Evolutionary conservation across 208 protist species (phyloP).

Genomic region (Leishmania turanica): DNA sequence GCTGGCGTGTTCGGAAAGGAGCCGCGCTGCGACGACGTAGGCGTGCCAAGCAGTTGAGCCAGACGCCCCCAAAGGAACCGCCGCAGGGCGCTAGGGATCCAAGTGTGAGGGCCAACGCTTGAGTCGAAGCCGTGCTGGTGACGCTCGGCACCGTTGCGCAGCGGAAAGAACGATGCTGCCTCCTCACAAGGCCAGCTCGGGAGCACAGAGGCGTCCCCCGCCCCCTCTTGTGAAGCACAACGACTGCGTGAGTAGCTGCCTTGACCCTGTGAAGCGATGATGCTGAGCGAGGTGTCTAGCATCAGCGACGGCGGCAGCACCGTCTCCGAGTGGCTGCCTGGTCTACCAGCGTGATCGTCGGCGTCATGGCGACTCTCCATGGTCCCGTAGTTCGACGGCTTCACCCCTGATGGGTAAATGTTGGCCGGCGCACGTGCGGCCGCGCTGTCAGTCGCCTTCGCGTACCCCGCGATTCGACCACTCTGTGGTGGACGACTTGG

Average conservation of each 20-base stretch:
- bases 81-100: background rate
- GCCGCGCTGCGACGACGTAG: background rate
- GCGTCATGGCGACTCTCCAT: background rate
- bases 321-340: background rate
- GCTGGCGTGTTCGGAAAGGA: background rate
- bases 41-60: background rate
- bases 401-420: background rate
- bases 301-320: background rate
- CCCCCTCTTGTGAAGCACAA: background rate
- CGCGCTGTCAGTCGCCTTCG: background rate
- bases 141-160: background rate
- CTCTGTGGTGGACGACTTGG: background rate
- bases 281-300: conserved; percentile 16
- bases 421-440: background rate
- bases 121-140: background rate
- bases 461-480: background rate
- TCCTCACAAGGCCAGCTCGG: background rate
- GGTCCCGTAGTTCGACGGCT: conserved; percentile 13
- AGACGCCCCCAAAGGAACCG: background rate
- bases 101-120: background rate
- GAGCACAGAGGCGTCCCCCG: background rate
- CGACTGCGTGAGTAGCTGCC: background rate
- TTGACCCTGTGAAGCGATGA: background rate
- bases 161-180: background rate
- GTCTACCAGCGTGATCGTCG: background rate